Evolutionary conservation across 805 yeast genomes (phyloP).

Genomic region (Zygosaccharomyces bailii): DNA sequence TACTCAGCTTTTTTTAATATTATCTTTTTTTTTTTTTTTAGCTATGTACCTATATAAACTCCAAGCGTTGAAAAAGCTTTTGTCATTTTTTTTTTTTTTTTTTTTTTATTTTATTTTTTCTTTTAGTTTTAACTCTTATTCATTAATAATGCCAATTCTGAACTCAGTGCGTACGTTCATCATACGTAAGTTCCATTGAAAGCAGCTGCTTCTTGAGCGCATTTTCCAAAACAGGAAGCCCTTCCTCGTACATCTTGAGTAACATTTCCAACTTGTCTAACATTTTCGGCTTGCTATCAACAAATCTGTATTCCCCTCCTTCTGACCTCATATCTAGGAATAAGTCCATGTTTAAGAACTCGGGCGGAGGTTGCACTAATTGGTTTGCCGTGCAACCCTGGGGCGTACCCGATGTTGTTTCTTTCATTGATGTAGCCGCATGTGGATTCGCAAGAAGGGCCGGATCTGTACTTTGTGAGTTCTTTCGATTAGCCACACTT

Average conservation of each 20-base stretch:
- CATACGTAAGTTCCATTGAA: slow-evolving; percentile 9
- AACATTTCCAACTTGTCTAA: slow-evolving; percentile 30
- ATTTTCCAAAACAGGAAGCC: slow-evolving; percentile 30
- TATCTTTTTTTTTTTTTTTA: not conserved
- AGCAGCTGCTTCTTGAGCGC: slow-evolving; percentile 27
- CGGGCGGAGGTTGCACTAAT: slow-evolving; percentile 31
- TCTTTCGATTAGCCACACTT: slow-evolving; percentile 23
- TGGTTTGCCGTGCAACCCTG: slow-evolving; percentile 2
- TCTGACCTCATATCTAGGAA: slow-evolving; percentile 26
- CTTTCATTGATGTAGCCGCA: not conserved
- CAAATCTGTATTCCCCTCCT: slow-evolving; percentile 13
- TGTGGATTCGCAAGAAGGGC: not conserved
- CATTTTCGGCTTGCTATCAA: slow-evolving; percentile 32
- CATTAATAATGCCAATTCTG: not conserved
- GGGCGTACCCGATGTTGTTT: slow-evolving; percentile 4
- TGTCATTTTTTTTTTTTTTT: not conserved
- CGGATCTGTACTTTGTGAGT: slow-evolving; percentile 15
- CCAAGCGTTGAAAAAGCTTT: not conserved
- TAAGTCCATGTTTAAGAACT: slow-evolving; percentile 25
- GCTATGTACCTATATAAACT: not conserved
- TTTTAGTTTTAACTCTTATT: too few species aligned
- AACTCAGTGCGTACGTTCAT: slow-evolving; percentile 9
- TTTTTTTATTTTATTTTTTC: not conserved
- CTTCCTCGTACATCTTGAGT: slow-evolving; percentile 31
- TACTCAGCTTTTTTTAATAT: not conserved